A percentile compares a stretch with the other conserved stretches of the same genome.
These are phyloP conservation scores for Geotrichum carabidarum DNA, from an alignment of 1,139 yeast species.

Conservation along the genomic window DNA sequence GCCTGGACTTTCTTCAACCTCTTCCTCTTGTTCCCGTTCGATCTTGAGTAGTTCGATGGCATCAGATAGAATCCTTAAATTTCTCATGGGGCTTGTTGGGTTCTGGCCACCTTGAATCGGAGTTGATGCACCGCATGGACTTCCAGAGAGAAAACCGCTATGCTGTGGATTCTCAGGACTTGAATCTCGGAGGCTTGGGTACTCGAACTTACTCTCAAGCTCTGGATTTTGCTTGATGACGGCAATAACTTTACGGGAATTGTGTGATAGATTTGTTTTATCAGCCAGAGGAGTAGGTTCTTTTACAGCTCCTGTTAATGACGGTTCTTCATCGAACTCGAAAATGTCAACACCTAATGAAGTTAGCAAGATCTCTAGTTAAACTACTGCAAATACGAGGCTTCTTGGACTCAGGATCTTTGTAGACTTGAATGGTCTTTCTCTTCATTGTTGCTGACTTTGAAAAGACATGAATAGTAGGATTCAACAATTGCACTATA, in stretches of 20 bases:
- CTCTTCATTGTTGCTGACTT: neutral
- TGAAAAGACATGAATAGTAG: too few species aligned
- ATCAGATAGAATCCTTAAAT: neutral
- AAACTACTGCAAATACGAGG: neutral
- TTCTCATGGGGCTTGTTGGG: neutral
- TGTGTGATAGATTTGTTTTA: neutral
- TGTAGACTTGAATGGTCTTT: neutral
- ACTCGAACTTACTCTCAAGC: too few species aligned
- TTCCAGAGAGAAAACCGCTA: neutral
- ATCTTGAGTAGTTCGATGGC: neutral
- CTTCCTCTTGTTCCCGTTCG: neutral
- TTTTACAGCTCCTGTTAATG: slow-evolving; percentile 3
- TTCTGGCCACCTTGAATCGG: neutral
- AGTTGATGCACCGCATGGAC: slow-evolving; percentile 5
- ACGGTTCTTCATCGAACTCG: slow-evolving; percentile 7
- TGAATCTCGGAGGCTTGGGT: too few species aligned
- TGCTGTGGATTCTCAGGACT: too few species aligned
- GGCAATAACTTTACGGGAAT: neutral
- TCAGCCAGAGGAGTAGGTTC: slow-evolving; percentile 3
- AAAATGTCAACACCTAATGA: neutral
- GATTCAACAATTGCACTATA: too few species aligned
- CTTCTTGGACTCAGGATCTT: neutral
- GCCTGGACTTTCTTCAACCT: neutral
- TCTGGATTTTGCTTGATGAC: too few species aligned
- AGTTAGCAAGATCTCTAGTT: neutral